Evolutionary conservation across 2,329 filamentous ascomycete genomes (phyloP).

Genomic region (Rugonectria rugulosa): DNA sequence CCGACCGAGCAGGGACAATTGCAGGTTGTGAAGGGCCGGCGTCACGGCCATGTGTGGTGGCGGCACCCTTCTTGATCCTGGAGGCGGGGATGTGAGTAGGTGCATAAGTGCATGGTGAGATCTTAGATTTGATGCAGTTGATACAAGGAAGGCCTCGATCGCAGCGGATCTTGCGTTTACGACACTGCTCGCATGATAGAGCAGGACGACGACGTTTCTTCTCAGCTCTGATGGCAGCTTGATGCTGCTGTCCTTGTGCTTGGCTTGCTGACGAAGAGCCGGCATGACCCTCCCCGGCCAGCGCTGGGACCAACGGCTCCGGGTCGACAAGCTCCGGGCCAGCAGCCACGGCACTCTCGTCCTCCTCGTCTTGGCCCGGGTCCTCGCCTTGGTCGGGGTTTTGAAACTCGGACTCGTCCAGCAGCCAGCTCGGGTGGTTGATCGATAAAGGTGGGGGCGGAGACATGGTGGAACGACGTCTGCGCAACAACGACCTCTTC

Average conservation of each 20-base stretch:
- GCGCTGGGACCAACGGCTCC: not conserved
- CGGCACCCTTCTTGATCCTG: conserved; percentile 31
- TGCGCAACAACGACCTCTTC: not conserved
- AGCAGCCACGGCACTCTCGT: not conserved
- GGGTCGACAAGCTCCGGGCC: not conserved
- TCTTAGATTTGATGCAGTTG: conserved; percentile 65
- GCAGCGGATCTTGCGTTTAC: conserved; percentile 68
- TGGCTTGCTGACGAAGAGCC: not conserved
- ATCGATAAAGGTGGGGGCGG: conserved; percentile 19
- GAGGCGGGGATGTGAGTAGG: conserved; percentile 44
- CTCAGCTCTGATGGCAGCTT: conserved; percentile 25
- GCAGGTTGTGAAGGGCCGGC: conserved; percentile 12
- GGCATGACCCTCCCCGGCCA: not conserved
- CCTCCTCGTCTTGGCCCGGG: not conserved
- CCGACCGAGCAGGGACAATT: conserved; percentile 32
- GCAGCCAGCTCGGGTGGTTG: conserved; percentile 9
- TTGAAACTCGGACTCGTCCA: conserved; percentile 2
- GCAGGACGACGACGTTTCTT: conserved; percentile 51
- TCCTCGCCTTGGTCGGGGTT: not conserved
- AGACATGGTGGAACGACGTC: conserved; percentile 10
- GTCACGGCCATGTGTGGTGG: not conserved
- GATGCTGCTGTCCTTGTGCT: not conserved
- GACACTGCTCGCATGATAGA: conserved; percentile 64
- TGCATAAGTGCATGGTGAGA: conserved; percentile 62
- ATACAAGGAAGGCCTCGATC: conserved; percentile 66